phyloP scores from a whole-genome alignment of 805 yeast species.

The Monosporozyma aquatica region DNA sequence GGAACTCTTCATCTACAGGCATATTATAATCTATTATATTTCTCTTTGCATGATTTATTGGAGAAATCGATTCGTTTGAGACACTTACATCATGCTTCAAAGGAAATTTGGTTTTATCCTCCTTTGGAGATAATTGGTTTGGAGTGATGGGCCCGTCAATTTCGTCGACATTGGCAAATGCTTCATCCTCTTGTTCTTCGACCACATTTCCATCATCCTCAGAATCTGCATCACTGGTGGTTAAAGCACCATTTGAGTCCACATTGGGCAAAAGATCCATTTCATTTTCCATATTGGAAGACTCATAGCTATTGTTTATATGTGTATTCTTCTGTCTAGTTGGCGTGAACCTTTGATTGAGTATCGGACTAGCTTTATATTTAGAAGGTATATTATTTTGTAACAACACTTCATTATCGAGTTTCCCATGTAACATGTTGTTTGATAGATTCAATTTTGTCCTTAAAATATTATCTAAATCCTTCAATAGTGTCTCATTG shows the following conservation, averaged over 20 bases:
- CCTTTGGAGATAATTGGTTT: slow-evolving; percentile 8
- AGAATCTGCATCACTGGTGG: slow-evolving; percentile 6
- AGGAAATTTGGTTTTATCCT: neutral
- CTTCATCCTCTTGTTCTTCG: slow-evolving; percentile 25
- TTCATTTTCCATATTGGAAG: neutral
- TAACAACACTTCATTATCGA: slow-evolving; percentile 11
- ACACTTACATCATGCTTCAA: neutral
- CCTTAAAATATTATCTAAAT: slow-evolving; percentile 19
- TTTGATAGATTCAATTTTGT: slow-evolving; percentile 14
- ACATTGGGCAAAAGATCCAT: neutral
- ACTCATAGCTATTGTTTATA: neutral
- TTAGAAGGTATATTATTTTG: neutral
- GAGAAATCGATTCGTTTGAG: neutral
- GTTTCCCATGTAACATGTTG: slow-evolving; percentile 4
- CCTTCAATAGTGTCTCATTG: slow-evolving; percentile 15
- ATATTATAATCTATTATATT: slow-evolving; percentile 23
- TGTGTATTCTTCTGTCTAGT: neutral
- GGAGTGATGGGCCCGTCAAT: slow-evolving; percentile 28
- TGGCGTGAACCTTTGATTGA: neutral
- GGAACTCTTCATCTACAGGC: slow-evolving; percentile 31
- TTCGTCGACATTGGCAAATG: slow-evolving; percentile 31
- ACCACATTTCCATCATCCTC: slow-evolving; percentile 9
- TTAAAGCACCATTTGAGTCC: slow-evolving; percentile 1
- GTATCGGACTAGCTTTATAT: slow-evolving; percentile 1
- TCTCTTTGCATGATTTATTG: neutral